Conservation (phyloP, 2,329 filamentous ascomycete species). For the Calonectria honghensis region DNA sequence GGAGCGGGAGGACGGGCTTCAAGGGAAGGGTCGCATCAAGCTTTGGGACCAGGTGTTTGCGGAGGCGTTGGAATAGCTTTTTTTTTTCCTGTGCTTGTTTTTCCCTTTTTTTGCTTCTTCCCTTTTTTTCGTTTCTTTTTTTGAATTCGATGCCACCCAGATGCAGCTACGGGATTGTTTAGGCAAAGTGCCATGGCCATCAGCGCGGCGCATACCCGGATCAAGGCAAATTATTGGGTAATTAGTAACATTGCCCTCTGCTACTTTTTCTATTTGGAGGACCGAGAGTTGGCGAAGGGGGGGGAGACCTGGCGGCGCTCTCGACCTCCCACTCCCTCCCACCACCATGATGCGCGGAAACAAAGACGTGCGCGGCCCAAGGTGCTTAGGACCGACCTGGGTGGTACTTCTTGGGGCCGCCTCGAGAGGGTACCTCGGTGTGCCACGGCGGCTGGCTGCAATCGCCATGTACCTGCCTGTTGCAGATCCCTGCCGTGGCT, state of each 20-base stretch:
- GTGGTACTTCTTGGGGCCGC: background rate
- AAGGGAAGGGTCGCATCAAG: slow-evolving; percentile 11
- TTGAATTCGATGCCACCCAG: background rate
- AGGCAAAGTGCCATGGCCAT: slow-evolving; percentile 10
- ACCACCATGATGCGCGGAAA: slow-evolving; percentile 14
- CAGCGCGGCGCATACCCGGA: slow-evolving; percentile 6
- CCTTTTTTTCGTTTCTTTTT: background rate
- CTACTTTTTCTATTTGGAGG: slow-evolving; percentile 9
- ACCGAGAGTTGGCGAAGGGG: slow-evolving; percentile 3
- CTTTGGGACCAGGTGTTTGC: slow-evolving; percentile 10
- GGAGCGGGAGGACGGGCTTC: slow-evolving; percentile 16
- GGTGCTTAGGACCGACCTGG: slow-evolving; percentile 14
- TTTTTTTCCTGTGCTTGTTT: background rate
- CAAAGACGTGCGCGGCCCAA: slow-evolving; percentile 25
- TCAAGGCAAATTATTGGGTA: slow-evolving; percentile 18
- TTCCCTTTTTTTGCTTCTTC: background rate
- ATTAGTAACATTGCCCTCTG: slow-evolving; percentile 8
- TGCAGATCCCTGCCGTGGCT: slow-evolving; percentile 41
- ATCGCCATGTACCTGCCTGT: slow-evolving; percentile 25
- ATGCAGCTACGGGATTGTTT: background rate
- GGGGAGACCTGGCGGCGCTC: background rate
- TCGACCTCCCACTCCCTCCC: background rate
- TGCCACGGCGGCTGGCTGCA: background rate
- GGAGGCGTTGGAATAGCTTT: slow-evolving; percentile 21
- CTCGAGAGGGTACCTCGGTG: slow-evolving; percentile 3